Base-by-base conservation (phyloP, 129 eudicot genomes). In the Solidago caesia region DNA sequence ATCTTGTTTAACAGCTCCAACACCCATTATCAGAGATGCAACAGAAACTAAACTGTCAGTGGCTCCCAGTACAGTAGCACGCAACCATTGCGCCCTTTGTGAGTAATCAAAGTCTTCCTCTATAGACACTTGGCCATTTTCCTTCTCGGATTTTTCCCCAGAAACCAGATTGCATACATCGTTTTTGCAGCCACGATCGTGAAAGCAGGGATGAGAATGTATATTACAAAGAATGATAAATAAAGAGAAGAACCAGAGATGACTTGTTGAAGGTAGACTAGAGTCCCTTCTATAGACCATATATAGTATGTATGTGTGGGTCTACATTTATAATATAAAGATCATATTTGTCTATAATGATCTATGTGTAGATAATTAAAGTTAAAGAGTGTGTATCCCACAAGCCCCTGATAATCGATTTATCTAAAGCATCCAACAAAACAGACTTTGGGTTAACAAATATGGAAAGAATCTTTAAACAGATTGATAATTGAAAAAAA, bases 61-160 rank as follows among this genome's bases (percentile, higher is more conserved):
- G 26, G 88, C 88, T 69, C 88, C 85, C 53, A 85, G 67, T 71
- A 78, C 81, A 46, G 88, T 83, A 25, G 88, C 85, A 69, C 88
- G 79, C 26, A 85, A 72, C 89, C 86, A 82, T 59, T 82, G 79
- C 27, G 81, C 81, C 49, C 84, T 82, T 74, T 67, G 64, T 39
- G 80, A 70, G 78, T 84, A 84, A 68, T 84, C 83, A 60, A 73
- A 46, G 2, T 73, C 78, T 25, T 76, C 76, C 33, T 29, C 69
- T 42, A 46, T n/a, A 14, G 65, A 14, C 15, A 45, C 45, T 13
- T 58, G 66, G 53, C 29, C 33, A 5, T 58, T 64, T 67, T 56
- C 48, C 7, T 59, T 72, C 55, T 56, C 56, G 2, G 45, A 52
- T 11, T 81, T 70, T 21, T 62, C 77, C 77, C 15, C 67, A 7